Percentiles rank a stretch among this genome's conserved stretches.
Conservation (phyloP, 441 rosid species). For the Melastoma candidum region DNA sequence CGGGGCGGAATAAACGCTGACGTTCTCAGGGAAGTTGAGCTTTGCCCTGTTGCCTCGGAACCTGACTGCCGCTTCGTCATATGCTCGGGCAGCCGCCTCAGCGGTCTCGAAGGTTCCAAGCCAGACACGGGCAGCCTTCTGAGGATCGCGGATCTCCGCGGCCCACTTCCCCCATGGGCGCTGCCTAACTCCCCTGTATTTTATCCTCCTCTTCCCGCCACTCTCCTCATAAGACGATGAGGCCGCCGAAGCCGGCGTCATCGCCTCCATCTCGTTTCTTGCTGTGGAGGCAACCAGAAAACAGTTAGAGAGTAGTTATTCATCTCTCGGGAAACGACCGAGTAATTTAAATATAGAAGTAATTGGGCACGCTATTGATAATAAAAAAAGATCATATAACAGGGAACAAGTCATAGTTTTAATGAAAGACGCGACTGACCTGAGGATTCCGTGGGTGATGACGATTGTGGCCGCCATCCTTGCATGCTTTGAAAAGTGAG, state of each 20-base stretch:
- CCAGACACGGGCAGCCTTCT: slow-evolving; percentile 18
- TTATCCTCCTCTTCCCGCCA: slow-evolving; percentile 1
- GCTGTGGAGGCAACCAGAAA: too few species aligned
- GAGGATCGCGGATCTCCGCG: slow-evolving; percentile 17
- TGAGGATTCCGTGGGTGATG: too few species aligned
- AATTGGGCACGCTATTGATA: too few species aligned
- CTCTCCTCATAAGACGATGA: not conserved
- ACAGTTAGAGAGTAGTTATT: too few species aligned
- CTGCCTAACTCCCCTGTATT: slow-evolving; percentile 18
- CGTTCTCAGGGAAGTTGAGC: slow-evolving; percentile 18
- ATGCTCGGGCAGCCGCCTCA: slow-evolving; percentile 15
- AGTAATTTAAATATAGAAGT: too few species aligned
- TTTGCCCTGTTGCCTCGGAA: slow-evolving; percentile 15
- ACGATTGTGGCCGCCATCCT: too few species aligned
- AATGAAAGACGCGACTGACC: too few species aligned
- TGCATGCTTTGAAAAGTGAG: too few species aligned
- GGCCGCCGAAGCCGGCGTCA: not conserved
- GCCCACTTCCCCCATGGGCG: slow-evolving; percentile 22
- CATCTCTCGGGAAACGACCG: too few species aligned
- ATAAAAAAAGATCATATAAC: too few species aligned
- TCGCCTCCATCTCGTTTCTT: too few species aligned
- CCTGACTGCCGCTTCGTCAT: slow-evolving; percentile 10
- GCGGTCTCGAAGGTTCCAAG: slow-evolving; percentile 16
- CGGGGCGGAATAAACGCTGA: not conserved
- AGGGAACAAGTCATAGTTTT: too few species aligned